Base-by-base conservation (phyloP, 257 asterid genomes). In the Solanum verrucosum region DNA sequence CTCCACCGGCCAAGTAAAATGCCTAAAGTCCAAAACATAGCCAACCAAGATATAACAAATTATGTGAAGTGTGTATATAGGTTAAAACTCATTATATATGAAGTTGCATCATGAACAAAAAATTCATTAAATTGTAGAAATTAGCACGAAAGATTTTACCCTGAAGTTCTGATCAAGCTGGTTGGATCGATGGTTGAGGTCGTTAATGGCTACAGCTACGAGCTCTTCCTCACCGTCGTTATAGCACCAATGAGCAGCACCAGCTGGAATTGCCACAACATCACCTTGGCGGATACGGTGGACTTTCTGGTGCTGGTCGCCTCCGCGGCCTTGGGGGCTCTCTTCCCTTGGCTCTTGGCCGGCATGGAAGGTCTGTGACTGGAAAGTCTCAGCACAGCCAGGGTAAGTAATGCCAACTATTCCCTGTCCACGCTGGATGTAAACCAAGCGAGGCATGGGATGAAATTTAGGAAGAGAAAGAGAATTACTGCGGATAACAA, bases 1-100 rank as follows among this genome's bases (percentile, higher is more conserved):
- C 88, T 87, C 91, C 93, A 4, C 98, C 98, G 16, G n/a, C 63
- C 23, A 52, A 52, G 63, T 52, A 52, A 52, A 52, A 52, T 16
- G 23, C n/a, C 63, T 52, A 18, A 52, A 52, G 10, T 52, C 63
- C 63, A 18, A 18, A 52, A 52, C 63, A 52, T 18, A 52, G 63
- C 63, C 9, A 52, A 52, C 23, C 63, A 52, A 52, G 1, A 52
- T 52, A 18, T 52, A 52, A 52, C n/a, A 6, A 18, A 52, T 52
- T 18, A 52, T 52, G 63, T 52, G 63, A 52, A 52, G 23, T 52
- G 56, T 46, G 5, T 44, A 12, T 44, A 44, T 44, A 52, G 60
- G 60, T 5, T 52, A 52, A 52, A 52, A 52, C 60, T 49, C 60
- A 49, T 49, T 49, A 18, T 18, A 52, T 52, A 16, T 5, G 63